Base-by-base conservation (phyloP, 768 basidiomycete species). In the Rhodotorula diobovata region DNA sequence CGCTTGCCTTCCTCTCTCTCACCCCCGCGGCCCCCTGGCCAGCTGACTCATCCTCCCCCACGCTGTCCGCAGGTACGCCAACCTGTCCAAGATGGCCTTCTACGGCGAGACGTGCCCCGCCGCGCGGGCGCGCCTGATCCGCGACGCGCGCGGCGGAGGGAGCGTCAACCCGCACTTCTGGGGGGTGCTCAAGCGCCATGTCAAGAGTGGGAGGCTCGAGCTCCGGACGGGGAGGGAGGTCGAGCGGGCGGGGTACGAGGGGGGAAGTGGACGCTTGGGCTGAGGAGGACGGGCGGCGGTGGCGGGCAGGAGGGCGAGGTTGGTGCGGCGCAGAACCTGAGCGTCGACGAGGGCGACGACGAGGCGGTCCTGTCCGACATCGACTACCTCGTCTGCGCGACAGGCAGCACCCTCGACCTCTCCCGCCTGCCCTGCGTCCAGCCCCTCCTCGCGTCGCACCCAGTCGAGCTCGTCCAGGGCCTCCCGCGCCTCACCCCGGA, bases 1-100 rank as follows among this genome's bases (percentile, higher is more conserved):
- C 48, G 34, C 60, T 61, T 21, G 16, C 45, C 45, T 21, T 46
- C 23, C 48, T 23, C 48, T 28, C 25, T 25, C 48, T 50, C 11
- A 28, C 20, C 46, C 20, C 18, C n/a, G n/a, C n/a, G n/a, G n/a
- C n/a, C n/a, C 43, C 43, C 18, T 10, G 15, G 18, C 45, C 5
- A 23, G 46, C 21, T 23, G 12, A 1, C 51, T 46, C 57, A 34
- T 30, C 25, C 4, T 20, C 30, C 6, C 15, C 32, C 16, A 4
- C 28, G 65, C 68, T 68, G 63, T 73, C n/a, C 48, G 63, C 41
- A 77, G 77, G 56, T 79, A 68, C 66, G 51, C 55, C 50, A 76
- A 76, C 41, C 32, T 70, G 2, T 35, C 41, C 39, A 70, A 76
- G 66, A 70, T 72, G 37, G 32, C 55, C 15, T 78, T 77, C 66